phyloP scores from a whole-genome alignment of 257 asterid genomes.

The Cruciata laevipes region DNA sequence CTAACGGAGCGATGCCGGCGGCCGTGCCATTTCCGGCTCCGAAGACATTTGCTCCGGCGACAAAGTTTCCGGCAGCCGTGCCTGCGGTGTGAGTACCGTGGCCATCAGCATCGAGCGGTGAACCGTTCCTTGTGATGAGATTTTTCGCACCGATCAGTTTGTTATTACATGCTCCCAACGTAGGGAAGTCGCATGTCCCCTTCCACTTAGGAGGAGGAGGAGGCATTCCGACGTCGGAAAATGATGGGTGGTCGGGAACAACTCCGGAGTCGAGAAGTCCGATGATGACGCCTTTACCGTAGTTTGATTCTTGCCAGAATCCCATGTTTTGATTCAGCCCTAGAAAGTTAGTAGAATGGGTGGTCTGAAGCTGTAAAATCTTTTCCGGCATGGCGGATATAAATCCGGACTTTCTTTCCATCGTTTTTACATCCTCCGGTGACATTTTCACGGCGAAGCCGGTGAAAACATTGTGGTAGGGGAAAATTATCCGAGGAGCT shows the following conservation, averaged over 20 bases:
- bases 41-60: not conserved
- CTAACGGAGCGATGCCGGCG: conserved; percentile 5
- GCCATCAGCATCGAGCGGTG: not conserved
- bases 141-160: conserved; percentile 5
- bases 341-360: conserved; percentile 2
- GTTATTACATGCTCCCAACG: not conserved
- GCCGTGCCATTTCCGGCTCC: conserved; percentile 9
- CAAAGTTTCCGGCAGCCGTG: conserved; percentile 3
- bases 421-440: conserved; percentile 1
- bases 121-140: not conserved
- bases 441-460: conserved; percentile 6
- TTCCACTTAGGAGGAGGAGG: conserved; percentile 9
- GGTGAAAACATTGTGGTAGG: conserved; percentile 8
- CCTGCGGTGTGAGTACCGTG: conserved; percentile 2
- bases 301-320: conserved; percentile 7
- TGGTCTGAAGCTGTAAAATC: not conserved
- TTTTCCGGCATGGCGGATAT: not conserved
- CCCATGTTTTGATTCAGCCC: conserved; percentile 14
- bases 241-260: not conserved
- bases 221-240: conserved; percentile 1
- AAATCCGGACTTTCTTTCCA: conserved; percentile 8
- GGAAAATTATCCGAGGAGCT: not conserved
- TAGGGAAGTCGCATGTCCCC: not conserved
- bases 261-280: conserved; percentile 9
- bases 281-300: conserved; percentile 1